Conservation (phyloP, 306 rosid species). For the Cucurbita ficifolia region DNA sequence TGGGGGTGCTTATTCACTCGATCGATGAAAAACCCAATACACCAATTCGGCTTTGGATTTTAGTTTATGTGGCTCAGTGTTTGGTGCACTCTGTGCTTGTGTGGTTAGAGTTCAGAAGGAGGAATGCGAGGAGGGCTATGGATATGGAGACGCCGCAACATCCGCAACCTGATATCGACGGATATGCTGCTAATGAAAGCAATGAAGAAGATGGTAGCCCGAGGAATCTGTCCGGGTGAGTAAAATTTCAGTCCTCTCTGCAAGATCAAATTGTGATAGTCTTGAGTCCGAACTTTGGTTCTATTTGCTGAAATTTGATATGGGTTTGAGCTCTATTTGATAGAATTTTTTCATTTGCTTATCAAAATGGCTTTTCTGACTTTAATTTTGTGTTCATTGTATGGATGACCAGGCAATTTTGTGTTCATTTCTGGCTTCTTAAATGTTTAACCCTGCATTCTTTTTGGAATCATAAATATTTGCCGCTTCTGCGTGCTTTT, state of each 20-base stretch:
- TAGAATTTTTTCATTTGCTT: not conserved
- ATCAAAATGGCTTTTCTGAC: not conserved
- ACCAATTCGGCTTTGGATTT: slow-evolving; percentile 77
- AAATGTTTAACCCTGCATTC: not conserved
- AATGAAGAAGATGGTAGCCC: slow-evolving; percentile 34
- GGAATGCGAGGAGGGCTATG: slow-evolving; percentile 24
- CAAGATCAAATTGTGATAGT: not conserved
- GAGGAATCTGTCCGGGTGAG: slow-evolving; percentile 35
- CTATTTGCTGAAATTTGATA: not conserved
- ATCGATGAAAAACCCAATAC: slow-evolving; percentile 37
- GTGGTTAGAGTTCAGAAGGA: slow-evolving; percentile 56
- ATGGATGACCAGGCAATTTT: not conserved
- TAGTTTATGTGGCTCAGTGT: slow-evolving; percentile 74
- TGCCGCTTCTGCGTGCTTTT: not conserved
- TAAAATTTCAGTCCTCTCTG: not conserved
- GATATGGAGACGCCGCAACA: slow-evolving; percentile 22
- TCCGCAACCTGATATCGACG: not conserved
- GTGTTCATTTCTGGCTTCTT: not conserved
- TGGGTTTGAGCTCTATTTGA: not conserved
- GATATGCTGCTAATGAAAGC: slow-evolving; percentile 18
- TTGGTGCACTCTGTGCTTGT: slow-evolving; percentile 67
- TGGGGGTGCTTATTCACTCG: slow-evolving; percentile 46
- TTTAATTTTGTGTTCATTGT: not conserved
- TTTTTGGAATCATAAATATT: not conserved
- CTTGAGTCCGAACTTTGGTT: not conserved